phyloP scores from a whole-genome alignment of 2,329 filamentous ascomycete species.

The Zarea fungicola region DNA sequence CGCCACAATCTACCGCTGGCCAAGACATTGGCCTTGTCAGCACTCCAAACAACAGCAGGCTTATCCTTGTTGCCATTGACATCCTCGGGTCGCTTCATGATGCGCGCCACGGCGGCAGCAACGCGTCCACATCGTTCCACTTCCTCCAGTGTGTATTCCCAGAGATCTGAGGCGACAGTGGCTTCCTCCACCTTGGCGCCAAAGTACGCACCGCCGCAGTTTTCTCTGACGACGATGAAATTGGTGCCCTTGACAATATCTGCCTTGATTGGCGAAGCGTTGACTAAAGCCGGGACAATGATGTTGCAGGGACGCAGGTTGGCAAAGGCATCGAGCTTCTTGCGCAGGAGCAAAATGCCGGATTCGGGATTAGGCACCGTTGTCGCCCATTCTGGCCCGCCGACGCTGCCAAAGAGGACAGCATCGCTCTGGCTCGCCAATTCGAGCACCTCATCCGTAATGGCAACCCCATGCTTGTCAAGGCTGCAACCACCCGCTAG shows the following conservation, averaged over 20 bases:
- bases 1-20: constrained; percentile 46
- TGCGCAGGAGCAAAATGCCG: constrained; percentile 37
- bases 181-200: constrained; percentile 40
- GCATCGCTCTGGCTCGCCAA: constrained; percentile 37
- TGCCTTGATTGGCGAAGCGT: constrained; percentile 38
- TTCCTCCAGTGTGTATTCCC: constrained; percentile 40
- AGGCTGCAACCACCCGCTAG: constrained; percentile 35
- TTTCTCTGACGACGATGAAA: constrained; percentile 46
- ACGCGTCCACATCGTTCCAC: constrained; percentile 44
- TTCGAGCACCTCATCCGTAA: constrained; percentile 38
- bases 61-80: constrained; percentile 23
- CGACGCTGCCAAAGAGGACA: constrained; percentile 42
- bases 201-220: constrained; percentile 46
- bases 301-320: constrained; percentile 46
- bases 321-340: constrained; percentile 40
- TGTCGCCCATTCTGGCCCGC: constrained; percentile 42
- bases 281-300: constrained; percentile 35
- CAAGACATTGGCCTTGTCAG: constrained; percentile 50
- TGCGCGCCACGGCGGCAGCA: constrained; percentile 37
- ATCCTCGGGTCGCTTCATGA: constrained; percentile 22
- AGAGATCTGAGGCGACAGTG: constrained; percentile 41
- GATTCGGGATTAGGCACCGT: constrained; percentile 38
- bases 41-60: constrained; percentile 39
- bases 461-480: constrained; percentile 37
- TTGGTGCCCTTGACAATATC: constrained; percentile 40